Percentiles rank a stretch among this genome's conserved stretches.
These are phyloP conservation scores for Coniochaeta prunicola DNA, from an alignment of 2,329 filamentous ascomycete species.

Conservation along the genomic window DNA sequence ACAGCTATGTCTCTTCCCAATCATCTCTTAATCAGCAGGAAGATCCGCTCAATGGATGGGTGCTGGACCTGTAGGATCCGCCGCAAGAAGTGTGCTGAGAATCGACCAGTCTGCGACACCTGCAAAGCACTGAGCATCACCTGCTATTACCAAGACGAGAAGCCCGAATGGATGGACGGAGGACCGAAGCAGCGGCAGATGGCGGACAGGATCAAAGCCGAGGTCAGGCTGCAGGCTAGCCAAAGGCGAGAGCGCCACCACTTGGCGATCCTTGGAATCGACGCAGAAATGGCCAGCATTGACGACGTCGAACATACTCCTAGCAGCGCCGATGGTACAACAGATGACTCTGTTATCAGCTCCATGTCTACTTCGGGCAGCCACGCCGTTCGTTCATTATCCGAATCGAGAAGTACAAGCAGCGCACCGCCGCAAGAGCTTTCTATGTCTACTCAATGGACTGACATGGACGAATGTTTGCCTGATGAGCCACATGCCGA, in stretches of 20 bases:
- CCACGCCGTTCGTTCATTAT: too few relatives aligned
- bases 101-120: slow-evolving; percentile 39
- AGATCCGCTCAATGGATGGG: slow-evolving; percentile 20
- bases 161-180: slow-evolving; percentile 53
- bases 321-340: too few relatives aligned
- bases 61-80: slow-evolving; percentile 58
- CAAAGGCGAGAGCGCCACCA: background rate
- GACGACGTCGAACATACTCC: too few relatives aligned
- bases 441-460: too few relatives aligned
- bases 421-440: too few relatives aligned
- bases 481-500: too few relatives aligned
- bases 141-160: slow-evolving; percentile 44
- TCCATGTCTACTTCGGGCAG: too few relatives aligned
- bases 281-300: background rate
- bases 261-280: background rate
- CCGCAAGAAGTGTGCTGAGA: slow-evolving; percentile 55
- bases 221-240: slow-evolving; percentile 44
- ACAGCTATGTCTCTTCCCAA: too few relatives aligned
- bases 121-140: slow-evolving; percentile 48
- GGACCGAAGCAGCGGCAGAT: slow-evolving; percentile 40
- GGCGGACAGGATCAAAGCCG: slow-evolving; percentile 44
- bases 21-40: too few relatives aligned
- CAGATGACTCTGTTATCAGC: too few relatives aligned
- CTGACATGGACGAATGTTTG: too few relatives aligned
- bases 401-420: too few relatives aligned